A percentile compares a stretch with the other conserved stretches of the same genome.
phyloP scores from a whole-genome alignment of 805 yeast species.

The Sungouiozyma intestinalis region DNA sequence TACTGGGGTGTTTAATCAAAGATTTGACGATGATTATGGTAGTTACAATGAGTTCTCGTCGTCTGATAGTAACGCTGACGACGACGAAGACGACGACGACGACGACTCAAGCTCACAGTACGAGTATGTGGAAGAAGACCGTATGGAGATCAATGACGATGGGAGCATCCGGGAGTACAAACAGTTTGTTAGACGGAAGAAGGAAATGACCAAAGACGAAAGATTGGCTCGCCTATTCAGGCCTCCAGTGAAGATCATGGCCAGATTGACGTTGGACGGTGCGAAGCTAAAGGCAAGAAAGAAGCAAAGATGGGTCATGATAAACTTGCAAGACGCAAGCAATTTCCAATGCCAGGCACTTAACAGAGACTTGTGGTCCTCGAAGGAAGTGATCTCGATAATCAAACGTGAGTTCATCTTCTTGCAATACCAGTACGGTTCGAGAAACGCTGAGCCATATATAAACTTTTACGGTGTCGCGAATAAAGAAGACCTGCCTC shows the following conservation, averaged over 20 bases:
- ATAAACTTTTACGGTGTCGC: slow-evolving; percentile 59
- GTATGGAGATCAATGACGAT: slow-evolving; percentile 27
- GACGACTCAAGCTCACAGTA: slow-evolving; percentile 30
- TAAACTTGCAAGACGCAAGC: slow-evolving; percentile 77
- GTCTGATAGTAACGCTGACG: slow-evolving; percentile 24
- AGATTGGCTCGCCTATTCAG: slow-evolving; percentile 74
- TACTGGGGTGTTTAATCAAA: slow-evolving; percentile 30
- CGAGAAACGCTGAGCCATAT: slow-evolving; percentile 64
- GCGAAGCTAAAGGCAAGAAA: slow-evolving; percentile 59
- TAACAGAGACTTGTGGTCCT: slow-evolving; percentile 90
- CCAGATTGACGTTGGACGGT: slow-evolving; percentile 51
- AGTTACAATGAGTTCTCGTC: slow-evolving; percentile 5
- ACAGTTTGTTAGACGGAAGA: slow-evolving; percentile 20
- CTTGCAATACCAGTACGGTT: slow-evolving; percentile 73
- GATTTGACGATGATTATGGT: slow-evolving; percentile 13
- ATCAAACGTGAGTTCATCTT: slow-evolving; percentile 67
- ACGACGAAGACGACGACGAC: slow-evolving; percentile 30
- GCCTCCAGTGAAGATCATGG: slow-evolving; percentile 89
- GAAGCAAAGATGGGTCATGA: slow-evolving; percentile 67
- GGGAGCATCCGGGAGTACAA: slow-evolving; percentile 29
- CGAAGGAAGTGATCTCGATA: slow-evolving; percentile 47
- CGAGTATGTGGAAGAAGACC: slow-evolving; percentile 27
- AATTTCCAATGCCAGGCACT: slow-evolving; percentile 84
- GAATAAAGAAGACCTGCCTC: slow-evolving; percentile 50
- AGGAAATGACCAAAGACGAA: slow-evolving; percentile 27